Conservation (phyloP, 257 asterid species). For the Buddleja alternifolia region DNA sequence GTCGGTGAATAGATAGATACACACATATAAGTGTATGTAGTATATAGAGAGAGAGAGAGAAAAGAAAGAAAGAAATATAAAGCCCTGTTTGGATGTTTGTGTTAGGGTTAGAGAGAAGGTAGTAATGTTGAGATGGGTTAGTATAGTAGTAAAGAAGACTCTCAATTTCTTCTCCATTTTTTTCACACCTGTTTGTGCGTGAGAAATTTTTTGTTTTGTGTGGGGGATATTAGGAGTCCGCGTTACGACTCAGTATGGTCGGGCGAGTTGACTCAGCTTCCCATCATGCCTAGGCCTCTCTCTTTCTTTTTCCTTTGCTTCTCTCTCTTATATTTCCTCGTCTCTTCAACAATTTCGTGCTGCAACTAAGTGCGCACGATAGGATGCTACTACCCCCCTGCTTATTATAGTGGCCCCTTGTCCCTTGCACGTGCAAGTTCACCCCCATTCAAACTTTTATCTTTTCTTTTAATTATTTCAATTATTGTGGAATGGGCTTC, state of each 20-base stretch:
- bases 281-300: constrained; percentile 16
- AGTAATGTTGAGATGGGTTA: constrained; percentile 38
- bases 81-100: constrained; percentile 40
- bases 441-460: not conserved
- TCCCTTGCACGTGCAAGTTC: constrained; percentile 30
- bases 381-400: constrained; percentile 20
- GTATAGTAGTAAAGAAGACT: constrained; percentile 59
- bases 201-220: constrained; percentile 30
- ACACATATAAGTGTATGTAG: constrained; percentile 26
- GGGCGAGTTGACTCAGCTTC: constrained; percentile 56
- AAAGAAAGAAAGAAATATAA: constrained; percentile 18
- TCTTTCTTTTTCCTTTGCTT: not conserved
- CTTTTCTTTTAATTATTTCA: not conserved
- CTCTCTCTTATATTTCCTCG: constrained; percentile 32
- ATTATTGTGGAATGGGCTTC: constrained; percentile 4
- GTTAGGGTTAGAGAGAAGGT: constrained; percentile 53
- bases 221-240: constrained; percentile 42
- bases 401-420: constrained; percentile 33
- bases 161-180: constrained; percentile 80
- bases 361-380: constrained; percentile 61
- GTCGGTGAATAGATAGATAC: constrained; percentile 35
- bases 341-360: constrained; percentile 45
- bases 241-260: constrained; percentile 45
- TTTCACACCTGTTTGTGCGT: constrained; percentile 51
- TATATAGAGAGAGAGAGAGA: constrained; percentile 33